Evolutionary conservation across 2,329 filamentous ascomycete genomes (phyloP).

Genomic region (Trichoderma sp.): DNA sequence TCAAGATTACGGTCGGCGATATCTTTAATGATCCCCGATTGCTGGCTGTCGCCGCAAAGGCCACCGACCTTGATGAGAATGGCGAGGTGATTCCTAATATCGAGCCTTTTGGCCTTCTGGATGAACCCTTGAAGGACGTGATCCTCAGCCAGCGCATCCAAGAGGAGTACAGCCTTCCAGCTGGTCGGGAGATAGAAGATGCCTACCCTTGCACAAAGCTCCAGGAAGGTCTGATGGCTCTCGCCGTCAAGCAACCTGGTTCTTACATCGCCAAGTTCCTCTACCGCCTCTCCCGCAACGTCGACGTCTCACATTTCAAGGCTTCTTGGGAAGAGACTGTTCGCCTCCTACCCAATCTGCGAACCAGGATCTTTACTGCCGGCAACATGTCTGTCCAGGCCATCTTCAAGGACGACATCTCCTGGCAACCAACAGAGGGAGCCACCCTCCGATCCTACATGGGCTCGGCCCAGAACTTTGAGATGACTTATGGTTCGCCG

Average conservation of each 20-base stretch:
- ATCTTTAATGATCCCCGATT: constrained; percentile 25
- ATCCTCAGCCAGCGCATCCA: constrained; percentile 6
- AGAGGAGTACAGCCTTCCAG: constrained; percentile 1
- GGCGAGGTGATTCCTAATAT: not conserved
- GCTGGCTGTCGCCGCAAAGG: constrained; percentile 9
- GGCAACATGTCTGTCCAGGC: constrained; percentile 25
- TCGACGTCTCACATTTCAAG: constrained; percentile 29
- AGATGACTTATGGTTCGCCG: constrained; percentile 15
- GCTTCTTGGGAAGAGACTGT: constrained; percentile 31
- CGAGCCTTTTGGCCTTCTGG: constrained; percentile 11
- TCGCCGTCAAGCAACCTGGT: constrained; percentile 33
- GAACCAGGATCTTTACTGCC: constrained; percentile 32
- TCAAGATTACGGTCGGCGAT: constrained; percentile 26
- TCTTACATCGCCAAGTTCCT: constrained; percentile 32
- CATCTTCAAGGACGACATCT: constrained; percentile 27
- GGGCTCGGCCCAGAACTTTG: not conserved
- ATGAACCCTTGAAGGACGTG: not conserved
- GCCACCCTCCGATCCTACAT: constrained; percentile 8
- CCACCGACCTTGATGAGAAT: constrained; percentile 3
- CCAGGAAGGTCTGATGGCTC: constrained; percentile 44
- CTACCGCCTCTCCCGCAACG: constrained; percentile 21
- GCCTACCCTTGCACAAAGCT: constrained; percentile 44
- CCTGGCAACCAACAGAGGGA: constrained; percentile 7
- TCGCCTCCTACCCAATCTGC: constrained; percentile 28
- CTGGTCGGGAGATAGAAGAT: constrained; percentile 35